Conservation (phyloP, 306 rosid species). For the Coriaria nepalensis region DNA sequence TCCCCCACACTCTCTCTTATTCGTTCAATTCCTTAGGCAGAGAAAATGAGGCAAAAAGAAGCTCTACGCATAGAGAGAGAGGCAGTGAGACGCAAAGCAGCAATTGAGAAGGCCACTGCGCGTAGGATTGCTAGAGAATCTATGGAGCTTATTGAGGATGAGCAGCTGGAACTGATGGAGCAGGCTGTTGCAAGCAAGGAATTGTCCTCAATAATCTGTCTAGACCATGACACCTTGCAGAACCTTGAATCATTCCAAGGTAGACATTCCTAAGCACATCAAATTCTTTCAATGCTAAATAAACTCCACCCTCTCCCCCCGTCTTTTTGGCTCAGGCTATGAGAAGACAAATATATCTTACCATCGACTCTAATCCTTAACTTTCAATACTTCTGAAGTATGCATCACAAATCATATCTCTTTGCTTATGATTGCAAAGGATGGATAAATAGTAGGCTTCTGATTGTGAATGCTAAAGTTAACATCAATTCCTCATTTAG, state of each 20-base stretch:
- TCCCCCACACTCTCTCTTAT: conserved; percentile 6
- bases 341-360: too few species aligned
- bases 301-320: too few species aligned
- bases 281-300: too few species aligned
- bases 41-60: conserved; percentile 79
- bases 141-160: conserved; percentile 98
- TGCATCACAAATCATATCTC: too few species aligned
- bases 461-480: too few species aligned
- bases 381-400: too few species aligned
- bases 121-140: conserved; percentile 92
- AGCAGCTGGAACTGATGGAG: conserved; percentile 95
- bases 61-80: conserved; percentile 83
- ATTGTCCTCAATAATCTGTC: conserved; percentile 60
- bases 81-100: conserved; percentile 83
- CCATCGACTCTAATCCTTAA: too few species aligned
- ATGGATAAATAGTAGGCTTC: too few species aligned
- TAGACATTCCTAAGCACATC: conserved; percentile 17
- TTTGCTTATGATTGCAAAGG: too few species aligned
- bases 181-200: conserved; percentile 84
- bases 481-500: too few species aligned
- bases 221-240: conserved; percentile 84
- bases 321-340: too few species aligned
- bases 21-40: conserved; percentile 41
- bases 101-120: conserved; percentile 93
- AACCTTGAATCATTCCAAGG: conserved; percentile 76